Evolutionary conservation across 2,329 filamentous ascomycete genomes (phyloP), one percentile per base, ranked within the genome.

Genomic region (Fusarium pininemorale): DNA sequence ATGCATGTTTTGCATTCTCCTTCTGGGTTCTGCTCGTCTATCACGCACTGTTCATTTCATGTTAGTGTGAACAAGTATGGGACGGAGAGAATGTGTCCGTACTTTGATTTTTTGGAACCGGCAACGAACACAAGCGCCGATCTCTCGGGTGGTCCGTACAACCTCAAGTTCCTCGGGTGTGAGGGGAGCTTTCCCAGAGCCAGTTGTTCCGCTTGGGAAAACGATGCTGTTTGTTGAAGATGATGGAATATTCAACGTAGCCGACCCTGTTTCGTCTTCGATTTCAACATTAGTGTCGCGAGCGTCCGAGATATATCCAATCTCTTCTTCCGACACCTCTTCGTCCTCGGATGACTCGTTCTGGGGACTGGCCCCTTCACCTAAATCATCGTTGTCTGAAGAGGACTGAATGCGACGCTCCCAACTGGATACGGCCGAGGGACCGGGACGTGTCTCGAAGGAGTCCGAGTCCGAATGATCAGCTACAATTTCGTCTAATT

Each of bases 1-100:
- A 77, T 68, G 69, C 87, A 89, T 5, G 82, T 83, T 6, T 79
- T 15, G 74, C 87, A 89, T 10, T 80, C 76, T 20, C 78, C 79
- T 24, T 80, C 47, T 20, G 80, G 73, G 51, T 82, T 72, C 15
- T 74, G 64, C 15, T 71, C 65, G 61, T 86, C 80, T 26, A 79
- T 76, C 7, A 73, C 55, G 70, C 86, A 87, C 85, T 87, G 28
- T 41, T 51, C 24, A 38, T 51, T 35, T 26, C 24, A 45, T 28
- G 63, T 74, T 39, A 72, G 70, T 11, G 38, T 48, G 32, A 44
- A 30, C 22, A 24, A 41, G n/a, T 14, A 18, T 13, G n/a, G 37
- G 37, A 64, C 20, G 41, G 44, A 18, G 39, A 22, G 38, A 50
- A 39, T 35, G 26, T 15, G 32, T 41, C 12, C 48, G 26, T 66